These are phyloP conservation scores for Tetratostichococcus sp. DNA, from an alignment of 139 green algal genomes.

Conservation along the genomic window DNA sequence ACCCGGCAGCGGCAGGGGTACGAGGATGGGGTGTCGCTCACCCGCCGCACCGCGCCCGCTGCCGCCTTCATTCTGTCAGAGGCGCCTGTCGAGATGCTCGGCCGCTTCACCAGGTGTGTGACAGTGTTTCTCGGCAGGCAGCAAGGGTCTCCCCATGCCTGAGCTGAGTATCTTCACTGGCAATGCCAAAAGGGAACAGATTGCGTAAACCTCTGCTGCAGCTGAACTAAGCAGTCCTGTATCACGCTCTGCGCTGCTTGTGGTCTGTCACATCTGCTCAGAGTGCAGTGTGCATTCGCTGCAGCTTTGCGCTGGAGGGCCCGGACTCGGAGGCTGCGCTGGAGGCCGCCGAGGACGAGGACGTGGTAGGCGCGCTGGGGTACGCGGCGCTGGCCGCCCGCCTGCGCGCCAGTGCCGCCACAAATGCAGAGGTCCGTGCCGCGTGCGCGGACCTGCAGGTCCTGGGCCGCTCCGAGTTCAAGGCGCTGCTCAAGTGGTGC, in stretches of 20 bases:
- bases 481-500: slow-evolving; percentile 91
- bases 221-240: too few species aligned
- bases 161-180: too few species aligned
- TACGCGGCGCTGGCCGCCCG: slow-evolving; percentile 8
- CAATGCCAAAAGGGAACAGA: too few species aligned
- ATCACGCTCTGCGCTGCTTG: too few species aligned
- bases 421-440: slow-evolving; percentile 68
- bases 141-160: too few species aligned
- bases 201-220: too few species aligned
- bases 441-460: slow-evolving; percentile 91
- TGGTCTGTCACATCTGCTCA: too few species aligned
- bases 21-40: slow-evolving; percentile 83
- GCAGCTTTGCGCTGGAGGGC: slow-evolving; percentile 34
- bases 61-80: slow-evolving; percentile 73
- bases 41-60: slow-evolving; percentile 46
- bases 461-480: slow-evolving; percentile 94
- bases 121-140: too few species aligned
- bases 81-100: slow-evolving; percentile 88
- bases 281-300: background rate
- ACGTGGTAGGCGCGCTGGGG: slow-evolving; percentile 1
- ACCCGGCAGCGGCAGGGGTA: slow-evolving; percentile 82
- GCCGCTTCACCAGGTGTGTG: slow-evolving; percentile 49
- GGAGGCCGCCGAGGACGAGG: slow-evolving; percentile 19
- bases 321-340: background rate
- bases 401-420: slow-evolving; percentile 60